Percentiles rank a stretch among this genome's conserved stretches.
These are phyloP conservation scores for Populus euphratica DNA, from an alignment of 345 rosid genomes.

Conservation along the genomic window DNA sequence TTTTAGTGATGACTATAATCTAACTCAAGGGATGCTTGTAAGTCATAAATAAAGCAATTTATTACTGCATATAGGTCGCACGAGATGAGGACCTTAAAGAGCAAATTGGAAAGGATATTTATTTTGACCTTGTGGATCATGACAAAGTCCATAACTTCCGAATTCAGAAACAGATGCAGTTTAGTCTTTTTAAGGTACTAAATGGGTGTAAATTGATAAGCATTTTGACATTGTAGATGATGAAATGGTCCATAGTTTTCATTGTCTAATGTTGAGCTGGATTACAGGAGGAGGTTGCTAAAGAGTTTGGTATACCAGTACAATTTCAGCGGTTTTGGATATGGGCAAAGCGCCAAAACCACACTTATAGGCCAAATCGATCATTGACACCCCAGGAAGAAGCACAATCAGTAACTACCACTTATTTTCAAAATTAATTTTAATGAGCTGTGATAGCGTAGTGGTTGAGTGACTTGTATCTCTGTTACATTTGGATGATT, in stretches of 20 bases:
- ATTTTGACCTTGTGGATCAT: slow-evolving; percentile 94
- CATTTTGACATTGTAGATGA: not conserved
- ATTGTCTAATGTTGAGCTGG: not conserved
- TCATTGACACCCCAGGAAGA: slow-evolving; percentile 78
- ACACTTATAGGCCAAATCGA: slow-evolving; percentile 85
- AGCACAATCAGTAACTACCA: slow-evolving; percentile 53
- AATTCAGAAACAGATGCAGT: slow-evolving; percentile 74
- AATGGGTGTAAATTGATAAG: not conserved
- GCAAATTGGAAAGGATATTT: slow-evolving; percentile 88
- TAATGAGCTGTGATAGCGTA: not conserved
- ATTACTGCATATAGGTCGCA: slow-evolving; percentile 55
- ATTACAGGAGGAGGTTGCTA: slow-evolving; percentile 87
- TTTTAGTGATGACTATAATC: not conserved
- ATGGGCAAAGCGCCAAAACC: slow-evolving; percentile 95
- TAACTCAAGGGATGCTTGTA: not conserved
- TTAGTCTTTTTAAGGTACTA: slow-evolving; percentile 75
- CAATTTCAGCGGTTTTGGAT: slow-evolving; percentile 92
- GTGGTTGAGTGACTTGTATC: not conserved
- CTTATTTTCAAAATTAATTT: not conserved
- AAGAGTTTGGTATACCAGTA: slow-evolving; percentile 78
- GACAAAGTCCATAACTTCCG: slow-evolving; percentile 91
- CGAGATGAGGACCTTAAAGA: slow-evolving; percentile 77
- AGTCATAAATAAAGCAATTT: not conserved
- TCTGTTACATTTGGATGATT: not conserved
- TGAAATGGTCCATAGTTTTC: not conserved